These are phyloP conservation scores for Bothriochloa decipiens DNA, from an alignment of 176 grass and related monocot species.

Conservation along the genomic window DNA sequence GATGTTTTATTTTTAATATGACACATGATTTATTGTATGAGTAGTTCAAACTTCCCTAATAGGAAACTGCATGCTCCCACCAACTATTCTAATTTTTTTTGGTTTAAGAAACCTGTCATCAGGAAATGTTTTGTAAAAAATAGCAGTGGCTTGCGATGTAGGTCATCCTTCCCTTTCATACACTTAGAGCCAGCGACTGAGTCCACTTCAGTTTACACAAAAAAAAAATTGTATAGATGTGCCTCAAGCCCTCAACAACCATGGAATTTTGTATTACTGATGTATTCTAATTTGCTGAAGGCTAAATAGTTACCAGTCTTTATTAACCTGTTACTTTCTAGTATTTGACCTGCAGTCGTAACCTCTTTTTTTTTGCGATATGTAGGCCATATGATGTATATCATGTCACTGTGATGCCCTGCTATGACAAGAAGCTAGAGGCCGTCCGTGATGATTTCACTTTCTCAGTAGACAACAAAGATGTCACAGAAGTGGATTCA, in stretches of 20 bases:
- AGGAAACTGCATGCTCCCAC: slow-evolving; percentile 6
- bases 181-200: neutral
- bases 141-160: neutral
- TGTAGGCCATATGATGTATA: slow-evolving; percentile 70
- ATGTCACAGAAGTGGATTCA: slow-evolving; percentile 89
- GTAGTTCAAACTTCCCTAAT: neutral
- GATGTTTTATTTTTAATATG: neutral
- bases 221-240: neutral
- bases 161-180: neutral
- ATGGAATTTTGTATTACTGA: neutral
- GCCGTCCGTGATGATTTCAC: slow-evolving; percentile 84
- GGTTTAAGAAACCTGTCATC: neutral
- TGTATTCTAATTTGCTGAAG: neutral
- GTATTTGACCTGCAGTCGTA: neutral
- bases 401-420: slow-evolving; percentile 99
- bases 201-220: neutral
- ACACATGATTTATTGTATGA: neutral
- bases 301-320: neutral
- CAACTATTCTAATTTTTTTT: neutral
- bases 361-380: neutral
- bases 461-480: slow-evolving; percentile 69
- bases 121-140: neutral
- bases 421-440: slow-evolving; percentile 99
- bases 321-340: neutral
- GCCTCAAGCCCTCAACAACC: neutral